Base-by-base conservation (phyloP, 108 stramenopile genomes). In the Epipyxis sp. region DNA sequence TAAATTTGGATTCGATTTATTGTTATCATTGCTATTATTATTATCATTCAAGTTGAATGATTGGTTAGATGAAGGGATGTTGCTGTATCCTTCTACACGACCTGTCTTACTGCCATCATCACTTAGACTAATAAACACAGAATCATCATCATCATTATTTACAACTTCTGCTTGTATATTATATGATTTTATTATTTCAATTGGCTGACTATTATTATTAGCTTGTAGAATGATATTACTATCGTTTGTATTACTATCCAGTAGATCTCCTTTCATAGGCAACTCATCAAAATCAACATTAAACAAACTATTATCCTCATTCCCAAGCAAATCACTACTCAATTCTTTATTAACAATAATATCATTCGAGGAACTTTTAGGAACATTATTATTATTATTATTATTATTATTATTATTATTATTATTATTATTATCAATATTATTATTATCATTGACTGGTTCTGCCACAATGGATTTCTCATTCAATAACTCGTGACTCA, bases 211-310 rank as follows among this genome's bases (percentile, higher is more conserved):
- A n/a, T n/a, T n/a, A n/a, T n/a, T n/a, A n/a, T 74, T 42, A 57
- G 40, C 40, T 42, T 74, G 71, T 57, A 6, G 71, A 13, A 74
- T 35, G 50, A 74, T 43, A 43, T 74, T 6, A 42, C 71, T 74
- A 27, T 57, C 27, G 71, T 42, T 43, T 6, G 16, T 39, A 74
- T 27, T 39, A 34, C 27, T 57, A 42, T 57, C 43, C 20, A 50
- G 6, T 50, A 20, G 46, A 50, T 13, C 20, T 50, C 13, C 6
- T 43, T 42, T 6, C 6, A 67, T 6, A 67, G 41, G 37, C 42
- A 67, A 6, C 46, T 50, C 13, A 6, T 50, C 13, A 50, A 50
- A 20, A 20, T 6, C 46, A 42, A 74, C n/a, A 20, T 35, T 6
- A 42, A 10, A 27, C 41, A 37, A 25, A 16, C 25, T 16, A 57